Conservation (phyloP, 2,329 filamentous ascomycete genomes). For the Phaeosphaeriaceae sp. region DNA sequence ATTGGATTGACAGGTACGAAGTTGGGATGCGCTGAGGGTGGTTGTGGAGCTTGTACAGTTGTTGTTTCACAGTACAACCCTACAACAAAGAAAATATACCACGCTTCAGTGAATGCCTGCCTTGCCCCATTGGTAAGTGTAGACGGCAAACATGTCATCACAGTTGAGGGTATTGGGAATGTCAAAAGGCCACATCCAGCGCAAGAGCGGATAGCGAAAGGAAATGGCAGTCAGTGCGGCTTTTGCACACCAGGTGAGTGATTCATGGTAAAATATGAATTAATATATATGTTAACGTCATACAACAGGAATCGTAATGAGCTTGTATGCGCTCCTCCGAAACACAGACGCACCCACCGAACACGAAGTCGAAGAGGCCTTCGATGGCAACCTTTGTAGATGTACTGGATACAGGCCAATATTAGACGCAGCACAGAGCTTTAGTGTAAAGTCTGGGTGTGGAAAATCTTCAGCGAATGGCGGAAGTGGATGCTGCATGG, state of each 20-base stretch:
- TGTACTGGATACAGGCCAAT: constrained; percentile 97
- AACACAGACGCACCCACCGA: constrained; percentile 81
- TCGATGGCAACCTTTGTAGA: constrained; percentile 93
- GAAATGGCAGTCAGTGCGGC: constrained; percentile 90
- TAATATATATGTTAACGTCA: neutral
- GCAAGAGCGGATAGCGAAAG: constrained; percentile 88
- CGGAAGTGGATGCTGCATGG: constrained; percentile 75
- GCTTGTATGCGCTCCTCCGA: constrained; percentile 87
- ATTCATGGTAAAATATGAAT: neutral
- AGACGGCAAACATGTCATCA: constrained; percentile 98
- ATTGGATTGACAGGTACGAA: constrained; percentile 96
- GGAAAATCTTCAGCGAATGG: constrained; percentile 64
- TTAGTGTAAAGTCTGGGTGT: constrained; percentile 67
- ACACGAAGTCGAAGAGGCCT: constrained; percentile 90
- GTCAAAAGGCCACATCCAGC: constrained; percentile 84
- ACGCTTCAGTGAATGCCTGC: constrained; percentile 96
- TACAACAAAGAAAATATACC: constrained; percentile 89
- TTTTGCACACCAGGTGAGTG: constrained; percentile 79
- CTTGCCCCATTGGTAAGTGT: constrained; percentile 90
- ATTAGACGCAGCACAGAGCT: constrained; percentile 90
- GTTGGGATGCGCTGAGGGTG: constrained; percentile 93
- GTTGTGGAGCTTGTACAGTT: constrained; percentile 94
- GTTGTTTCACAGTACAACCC: constrained; percentile 94
- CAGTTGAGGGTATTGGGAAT: constrained; percentile 93
- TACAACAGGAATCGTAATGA: constrained; percentile 84